A percentile compares a stretch with the other conserved stretches of the same genome.
These are phyloP conservation scores for Rickenella mellea DNA, from an alignment of 768 basidiomycete species.

Conservation along the genomic window DNA sequence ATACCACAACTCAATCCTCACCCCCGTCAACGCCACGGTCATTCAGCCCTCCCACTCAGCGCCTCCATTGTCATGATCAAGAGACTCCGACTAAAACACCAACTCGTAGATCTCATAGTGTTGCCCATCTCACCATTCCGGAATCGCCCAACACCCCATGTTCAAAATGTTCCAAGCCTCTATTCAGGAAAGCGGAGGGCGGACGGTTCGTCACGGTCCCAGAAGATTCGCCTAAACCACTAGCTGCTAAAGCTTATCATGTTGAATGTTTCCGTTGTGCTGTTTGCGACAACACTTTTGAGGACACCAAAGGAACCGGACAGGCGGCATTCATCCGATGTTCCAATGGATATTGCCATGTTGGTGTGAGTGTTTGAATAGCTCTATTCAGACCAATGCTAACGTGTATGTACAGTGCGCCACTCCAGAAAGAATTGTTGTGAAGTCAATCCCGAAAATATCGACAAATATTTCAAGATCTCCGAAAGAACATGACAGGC, in stretches of 20 bases:
- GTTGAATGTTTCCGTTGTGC: conserved; percentile 67
- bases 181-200: conserved; percentile 48
- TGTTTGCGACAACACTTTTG: conserved; percentile 55
- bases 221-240: conserved; percentile 27
- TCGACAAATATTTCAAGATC: conserved; percentile 6
- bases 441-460: background rate
- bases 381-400: background rate
- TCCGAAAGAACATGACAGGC: conserved; percentile 31
- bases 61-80: conserved; percentile 5
- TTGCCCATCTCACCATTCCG: conserved; percentile 21
- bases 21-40: conserved; percentile 43
- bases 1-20: conserved; percentile 44
- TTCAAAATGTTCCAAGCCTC: conserved; percentile 44
- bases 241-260: conserved; percentile 56
- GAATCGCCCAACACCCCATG: conserved; percentile 40
- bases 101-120: conserved; percentile 14
- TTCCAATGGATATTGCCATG: conserved; percentile 58
- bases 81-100: conserved; percentile 17
- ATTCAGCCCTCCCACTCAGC: conserved; percentile 18
- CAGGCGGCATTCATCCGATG: conserved; percentile 65
- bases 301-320: conserved; percentile 47
- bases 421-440: conserved; percentile 21
- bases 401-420: conserved; percentile 25
- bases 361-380: conserved; percentile 33
- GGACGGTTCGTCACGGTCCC: conserved; percentile 70